Conservation (phyloP, 202 grass and related monocot genomes). For the Digitaria exilis region DNA sequence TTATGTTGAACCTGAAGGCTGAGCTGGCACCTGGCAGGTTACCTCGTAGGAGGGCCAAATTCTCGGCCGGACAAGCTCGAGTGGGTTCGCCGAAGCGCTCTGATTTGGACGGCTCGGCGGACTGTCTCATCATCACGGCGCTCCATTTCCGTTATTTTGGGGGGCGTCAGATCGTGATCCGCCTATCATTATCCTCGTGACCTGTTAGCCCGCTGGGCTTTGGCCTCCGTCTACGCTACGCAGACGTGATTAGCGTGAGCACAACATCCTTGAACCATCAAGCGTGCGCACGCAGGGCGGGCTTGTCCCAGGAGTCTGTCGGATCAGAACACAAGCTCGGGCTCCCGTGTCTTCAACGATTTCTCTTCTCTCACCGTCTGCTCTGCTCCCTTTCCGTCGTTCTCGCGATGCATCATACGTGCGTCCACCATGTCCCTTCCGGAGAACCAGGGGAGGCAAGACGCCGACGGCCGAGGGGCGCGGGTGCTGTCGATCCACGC, state of each 20-base stretch:
- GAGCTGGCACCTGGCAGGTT: neutral
- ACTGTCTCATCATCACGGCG: neutral
- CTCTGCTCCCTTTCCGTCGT: neutral
- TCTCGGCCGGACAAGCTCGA: neutral
- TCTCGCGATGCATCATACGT: neutral
- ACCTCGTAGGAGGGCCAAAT: no score
- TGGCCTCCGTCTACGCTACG: slow-evolving; percentile 31
- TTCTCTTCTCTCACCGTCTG: neutral
- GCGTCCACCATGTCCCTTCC: neutral
- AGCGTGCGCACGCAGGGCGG: neutral
- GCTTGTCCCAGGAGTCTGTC: neutral
- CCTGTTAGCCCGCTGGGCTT: neutral
- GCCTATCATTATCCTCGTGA: neutral
- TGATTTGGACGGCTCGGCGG: neutral
- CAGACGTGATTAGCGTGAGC: slow-evolving; percentile 10
- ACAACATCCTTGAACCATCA: neutral
- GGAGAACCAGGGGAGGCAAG: neutral
- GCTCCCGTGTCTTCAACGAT: neutral
- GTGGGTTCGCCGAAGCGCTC: slow-evolving; percentile 1
- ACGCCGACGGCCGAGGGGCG: neutral
- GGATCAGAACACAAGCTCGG: neutral
- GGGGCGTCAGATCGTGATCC: neutral
- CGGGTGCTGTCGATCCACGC: neutral
- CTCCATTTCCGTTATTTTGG: neutral
- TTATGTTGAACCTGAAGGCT: no score